Evolutionary conservation across 306 rosid genomes (phyloP).

Genomic region (Ceratonia siliqua): DNA sequence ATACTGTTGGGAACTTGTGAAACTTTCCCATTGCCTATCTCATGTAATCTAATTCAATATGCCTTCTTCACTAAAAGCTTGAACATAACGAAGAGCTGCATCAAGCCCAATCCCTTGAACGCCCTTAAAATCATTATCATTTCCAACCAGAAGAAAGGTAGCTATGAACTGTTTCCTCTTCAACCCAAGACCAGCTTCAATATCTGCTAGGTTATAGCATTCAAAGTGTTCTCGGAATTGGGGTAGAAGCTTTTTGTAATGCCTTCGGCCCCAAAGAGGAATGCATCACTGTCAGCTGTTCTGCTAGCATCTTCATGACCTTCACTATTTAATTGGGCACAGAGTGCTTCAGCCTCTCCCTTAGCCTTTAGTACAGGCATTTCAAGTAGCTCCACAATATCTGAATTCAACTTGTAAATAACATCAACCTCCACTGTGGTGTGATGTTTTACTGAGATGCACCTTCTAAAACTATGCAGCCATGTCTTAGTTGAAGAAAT

Average conservation of each 20-base stretch:
- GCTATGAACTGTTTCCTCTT: conserved; percentile 83
- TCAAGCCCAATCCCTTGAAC: conserved; percentile 82
- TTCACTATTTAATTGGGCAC: conserved; percentile 75
- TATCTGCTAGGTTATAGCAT: conserved; percentile 81
- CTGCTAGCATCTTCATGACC: conserved; percentile 91
- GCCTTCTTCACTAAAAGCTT: conserved; percentile 66
- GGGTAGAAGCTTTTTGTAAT: conserved; percentile 65
- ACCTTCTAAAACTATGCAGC: conserved; percentile 59
- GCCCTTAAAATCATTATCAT: conserved; percentile 74
- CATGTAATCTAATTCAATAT: conserved; percentile 69
- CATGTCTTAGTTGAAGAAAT: conserved; percentile 68
- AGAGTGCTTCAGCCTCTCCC: conserved; percentile 96
- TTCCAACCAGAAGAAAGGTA: conserved; percentile 80
- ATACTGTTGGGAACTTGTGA: conserved; percentile 40
- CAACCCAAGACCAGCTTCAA: conserved; percentile 82
- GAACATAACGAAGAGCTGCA: conserved; percentile 68
- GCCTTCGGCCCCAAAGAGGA: conserved; percentile 82
- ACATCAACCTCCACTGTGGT: conserved; percentile 55
- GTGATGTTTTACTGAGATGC: conserved; percentile 53
- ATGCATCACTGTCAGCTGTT: conserved; percentile 86
- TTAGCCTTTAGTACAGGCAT: conserved; percentile 84
- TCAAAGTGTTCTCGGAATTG: conserved; percentile 84
- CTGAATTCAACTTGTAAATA: conserved; percentile 65
- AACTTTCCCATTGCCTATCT: conserved; percentile 63
- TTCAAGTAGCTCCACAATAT: conserved; percentile 81